Evolutionary conservation across 371 early-diverging fungal genomes (phyloP), one percentile per base, ranked within the genome.

Genomic region (Circinella umbellata): DNA sequence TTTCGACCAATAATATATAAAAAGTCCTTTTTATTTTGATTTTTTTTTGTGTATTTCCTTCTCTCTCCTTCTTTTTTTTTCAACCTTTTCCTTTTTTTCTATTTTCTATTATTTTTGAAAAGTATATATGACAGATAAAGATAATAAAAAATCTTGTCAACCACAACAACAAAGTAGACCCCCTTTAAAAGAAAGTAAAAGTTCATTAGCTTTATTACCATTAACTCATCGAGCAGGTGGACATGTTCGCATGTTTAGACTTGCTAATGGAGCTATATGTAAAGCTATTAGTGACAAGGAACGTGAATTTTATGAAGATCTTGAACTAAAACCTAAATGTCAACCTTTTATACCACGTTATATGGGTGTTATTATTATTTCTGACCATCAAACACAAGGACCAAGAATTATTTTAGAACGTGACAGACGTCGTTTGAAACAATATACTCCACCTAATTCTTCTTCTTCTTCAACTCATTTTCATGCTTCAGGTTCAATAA

Each of bases 211-310:
- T 7, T 57, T 57, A 7, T 55, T 67, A 17, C 80, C 80, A 3
- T 77, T 80, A 39, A 63, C 69, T 27, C 74, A 78, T 60, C 73
- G 78, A 68, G 80, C 74, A 37, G 80, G 80, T 9, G 80, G 80
- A 2, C 80, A 80, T 69, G 75, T 78, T 20, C 73, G 76, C 36
- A 71, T 80, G 55, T 80, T 80, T 64, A 73, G 80, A 10, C 71
- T 78, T 27, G 68, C 71, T 35, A 76, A 76, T 61, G 69, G 75
- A 35, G 74, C 76, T 18, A 78, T 80, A 17, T 77, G 78, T 38
- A 80, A 80, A 60, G 75, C 76, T 8, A 74, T 74, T 39, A 59
- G 69, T 14, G 64, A 61, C 39, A 68, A 64, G 38, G 76, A 79
- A 60, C 72, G 67, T 47, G 61, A 71, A 35, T 71, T 79, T 37